Conservation (phyloP, 345 rosid species). For the Xanthoceras sorbifolium region DNA sequence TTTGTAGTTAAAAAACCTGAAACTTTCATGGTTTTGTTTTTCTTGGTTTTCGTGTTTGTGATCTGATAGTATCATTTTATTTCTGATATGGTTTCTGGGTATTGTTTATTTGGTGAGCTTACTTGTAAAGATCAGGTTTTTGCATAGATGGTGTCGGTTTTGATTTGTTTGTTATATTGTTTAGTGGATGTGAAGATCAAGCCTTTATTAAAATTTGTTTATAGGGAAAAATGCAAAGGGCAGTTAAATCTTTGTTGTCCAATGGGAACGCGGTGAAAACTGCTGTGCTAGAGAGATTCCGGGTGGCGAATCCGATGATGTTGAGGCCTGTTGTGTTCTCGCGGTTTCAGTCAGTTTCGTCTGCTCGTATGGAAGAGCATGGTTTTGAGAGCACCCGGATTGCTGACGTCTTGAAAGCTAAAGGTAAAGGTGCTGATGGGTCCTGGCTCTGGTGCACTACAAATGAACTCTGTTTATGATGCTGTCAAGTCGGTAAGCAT, state of each 20-base stretch:
- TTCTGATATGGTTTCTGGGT: neutral
- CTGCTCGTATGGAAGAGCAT: constrained; percentile 84
- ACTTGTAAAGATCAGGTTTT: neutral
- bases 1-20: neutral
- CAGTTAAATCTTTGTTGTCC: constrained; percentile 40
- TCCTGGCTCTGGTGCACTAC: constrained; percentile 99
- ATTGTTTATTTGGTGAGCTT: neutral
- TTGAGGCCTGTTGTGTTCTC: constrained; percentile 47
- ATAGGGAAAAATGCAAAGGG: constrained; percentile 61
- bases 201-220: neutral
- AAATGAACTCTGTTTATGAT: constrained; percentile 80
- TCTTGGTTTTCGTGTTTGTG: neutral
- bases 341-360: constrained; percentile 55
- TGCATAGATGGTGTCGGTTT: neutral
- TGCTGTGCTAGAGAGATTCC: constrained; percentile 57
- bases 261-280: constrained; percentile 58
- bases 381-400: constrained; percentile 94
- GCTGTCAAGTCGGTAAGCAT: constrained; percentile 89
- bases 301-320: constrained; percentile 55
- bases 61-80: neutral
- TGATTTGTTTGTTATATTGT: neutral
- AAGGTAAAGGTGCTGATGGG: constrained; percentile 93
- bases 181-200: neutral
- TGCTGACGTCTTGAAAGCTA: constrained; percentile 68
- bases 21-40: neutral